A percentile compares a stretch with the other conserved stretches of the same genome.
Evolutionary conservation across 768 basidiomycete genomes (phyloP).

Genomic region (Podaxis sp.): DNA sequence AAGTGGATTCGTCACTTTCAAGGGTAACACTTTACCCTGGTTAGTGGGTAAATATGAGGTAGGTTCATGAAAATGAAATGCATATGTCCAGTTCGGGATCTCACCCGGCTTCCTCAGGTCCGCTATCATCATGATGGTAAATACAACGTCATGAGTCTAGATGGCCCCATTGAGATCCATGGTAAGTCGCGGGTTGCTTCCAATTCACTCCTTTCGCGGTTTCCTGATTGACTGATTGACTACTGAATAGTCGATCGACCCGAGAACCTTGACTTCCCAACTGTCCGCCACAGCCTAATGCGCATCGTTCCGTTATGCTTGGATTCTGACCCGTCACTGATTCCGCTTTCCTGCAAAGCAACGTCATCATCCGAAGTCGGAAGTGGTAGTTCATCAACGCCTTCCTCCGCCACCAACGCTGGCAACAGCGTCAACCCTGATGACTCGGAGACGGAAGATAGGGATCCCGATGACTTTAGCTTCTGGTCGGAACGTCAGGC

Average conservation of each 20-base stretch:
- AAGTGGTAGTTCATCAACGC: neutral
- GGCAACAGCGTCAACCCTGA: constrained; percentile 22
- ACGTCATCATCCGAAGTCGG: constrained; percentile 21
- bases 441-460: constrained; percentile 36
- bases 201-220: neutral
- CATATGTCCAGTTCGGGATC: neutral
- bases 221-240: constrained; percentile 14
- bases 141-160: constrained; percentile 89
- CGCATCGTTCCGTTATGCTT: constrained; percentile 84
- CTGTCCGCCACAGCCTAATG: constrained; percentile 66
- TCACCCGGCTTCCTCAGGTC: constrained; percentile 40
- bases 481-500: constrained; percentile 94
- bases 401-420: constrained; percentile 6
- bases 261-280: constrained; percentile 55
- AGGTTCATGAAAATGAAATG: constrained; percentile 20
- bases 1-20: constrained; percentile 72
- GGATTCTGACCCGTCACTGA: constrained; percentile 80
- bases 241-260: constrained; percentile 66
- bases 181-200: constrained; percentile 48
- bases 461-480: constrained; percentile 88
- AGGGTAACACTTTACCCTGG: constrained; percentile 84
- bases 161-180: constrained; percentile 86
- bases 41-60: constrained; percentile 84
- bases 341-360: constrained; percentile 67
- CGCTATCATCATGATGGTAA: constrained; percentile 97